Percentiles rank a stretch among this genome's conserved stretches.
Conservation (phyloP, 768 basidiomycete genomes). For the Mycena pura region DNA sequence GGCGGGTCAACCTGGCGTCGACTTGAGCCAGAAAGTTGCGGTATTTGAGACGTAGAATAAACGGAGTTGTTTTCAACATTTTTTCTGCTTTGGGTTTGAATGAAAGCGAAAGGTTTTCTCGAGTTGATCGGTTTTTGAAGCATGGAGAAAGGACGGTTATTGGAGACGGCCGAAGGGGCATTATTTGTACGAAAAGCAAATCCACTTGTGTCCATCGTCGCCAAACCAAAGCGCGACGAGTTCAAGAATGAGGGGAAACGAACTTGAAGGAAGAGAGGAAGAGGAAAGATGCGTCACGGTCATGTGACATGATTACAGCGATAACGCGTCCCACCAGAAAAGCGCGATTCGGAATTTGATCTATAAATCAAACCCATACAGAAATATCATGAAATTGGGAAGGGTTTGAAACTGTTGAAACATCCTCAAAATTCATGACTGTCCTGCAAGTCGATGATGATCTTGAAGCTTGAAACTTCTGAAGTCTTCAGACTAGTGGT, state of each 20-base stretch:
- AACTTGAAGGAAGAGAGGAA: neutral
- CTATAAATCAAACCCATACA: no score
- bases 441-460: no score
- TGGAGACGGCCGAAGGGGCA: slow-evolving; percentile 6
- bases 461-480: no score
- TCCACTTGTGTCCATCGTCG: slow-evolving; percentile 24
- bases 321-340: no score
- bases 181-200: slow-evolving; percentile 25
- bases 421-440: no score
- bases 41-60: slow-evolving; percentile 3
- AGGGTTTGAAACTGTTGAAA: no score
- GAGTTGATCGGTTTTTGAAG: slow-evolving; percentile 16
- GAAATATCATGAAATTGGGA: no score
- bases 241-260: slow-evolving; percentile 13
- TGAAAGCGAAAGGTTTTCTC: slow-evolving; percentile 24
- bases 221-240: slow-evolving; percentile 12
- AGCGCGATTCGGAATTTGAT: no score
- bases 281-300: neutral
- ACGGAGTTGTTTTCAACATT: slow-evolving; percentile 17
- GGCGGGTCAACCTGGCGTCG: slow-evolving; percentile 11
- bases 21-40: neutral
- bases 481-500: no score
- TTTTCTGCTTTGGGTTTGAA: slow-evolving; percentile 26
- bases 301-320: no score
- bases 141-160: slow-evolving; percentile 20